Conservation (phyloP, 345 rosid genomes). For the Syzygium grande region DNA sequence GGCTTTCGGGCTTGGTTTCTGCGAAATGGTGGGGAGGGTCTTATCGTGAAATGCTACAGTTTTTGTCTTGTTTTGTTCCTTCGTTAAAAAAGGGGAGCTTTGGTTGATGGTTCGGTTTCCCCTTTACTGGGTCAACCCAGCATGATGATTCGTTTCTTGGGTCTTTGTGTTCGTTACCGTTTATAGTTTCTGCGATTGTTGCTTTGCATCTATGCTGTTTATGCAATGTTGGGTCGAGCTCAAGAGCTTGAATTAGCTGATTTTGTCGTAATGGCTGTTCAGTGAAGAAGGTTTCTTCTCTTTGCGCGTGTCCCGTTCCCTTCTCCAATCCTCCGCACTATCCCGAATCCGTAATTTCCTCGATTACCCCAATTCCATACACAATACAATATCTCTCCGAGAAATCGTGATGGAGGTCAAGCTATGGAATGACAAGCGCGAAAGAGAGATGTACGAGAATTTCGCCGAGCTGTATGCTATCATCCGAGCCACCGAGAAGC, state of each 20-base stretch:
- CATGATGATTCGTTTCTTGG: background rate
- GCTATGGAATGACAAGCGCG: slow-evolving; percentile 94
- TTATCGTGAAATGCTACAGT: background rate
- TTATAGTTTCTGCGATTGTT: background rate
- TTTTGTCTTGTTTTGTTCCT: background rate
- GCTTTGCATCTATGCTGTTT: background rate
- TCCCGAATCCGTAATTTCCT: background rate
- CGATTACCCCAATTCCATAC: background rate
- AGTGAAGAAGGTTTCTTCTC: slow-evolving; percentile 11
- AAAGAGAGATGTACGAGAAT: slow-evolving; percentile 95
- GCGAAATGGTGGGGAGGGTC: background rate
- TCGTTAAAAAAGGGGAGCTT: background rate
- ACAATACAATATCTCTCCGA: background rate
- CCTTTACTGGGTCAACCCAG: background rate
- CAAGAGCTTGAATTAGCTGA: background rate
- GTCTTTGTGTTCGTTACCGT: background rate
- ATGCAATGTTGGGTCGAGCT: background rate
- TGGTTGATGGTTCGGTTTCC: background rate
- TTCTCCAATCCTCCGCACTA: slow-evolving; percentile 53
- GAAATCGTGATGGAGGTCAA: slow-evolving; percentile 71
- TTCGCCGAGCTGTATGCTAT: slow-evolving; percentile 95
- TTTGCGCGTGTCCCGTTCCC: slow-evolving; percentile 99
- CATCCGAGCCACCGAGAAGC: slow-evolving; percentile 94
- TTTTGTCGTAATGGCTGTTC: background rate
- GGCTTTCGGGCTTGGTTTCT: background rate